Conservation (phyloP, 805 yeast genomes). For the Brettanomyces sp. region DNA sequence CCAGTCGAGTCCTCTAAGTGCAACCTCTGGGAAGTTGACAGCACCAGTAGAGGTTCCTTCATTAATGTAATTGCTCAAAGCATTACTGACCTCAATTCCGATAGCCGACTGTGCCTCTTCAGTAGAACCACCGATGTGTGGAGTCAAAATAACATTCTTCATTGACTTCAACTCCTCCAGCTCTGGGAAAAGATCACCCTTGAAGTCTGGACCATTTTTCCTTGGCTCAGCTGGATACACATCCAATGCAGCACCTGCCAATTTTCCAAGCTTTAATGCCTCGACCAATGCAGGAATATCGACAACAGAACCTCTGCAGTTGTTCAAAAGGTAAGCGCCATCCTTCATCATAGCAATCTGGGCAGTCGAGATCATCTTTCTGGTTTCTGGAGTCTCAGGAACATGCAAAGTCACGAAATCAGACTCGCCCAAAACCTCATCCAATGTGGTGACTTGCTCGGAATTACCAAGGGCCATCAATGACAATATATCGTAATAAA, state of each 20-base stretch:
- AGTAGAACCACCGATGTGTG: slow-evolving; percentile 98
- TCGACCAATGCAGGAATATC: slow-evolving; percentile 90
- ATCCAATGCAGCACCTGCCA: slow-evolving; percentile 96
- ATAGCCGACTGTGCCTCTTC: slow-evolving; percentile 98
- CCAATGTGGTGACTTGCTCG: slow-evolving; percentile 77
- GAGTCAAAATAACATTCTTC: slow-evolving; percentile 86
- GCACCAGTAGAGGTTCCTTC: slow-evolving; percentile 94
- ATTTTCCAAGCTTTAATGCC: slow-evolving; percentile 86
- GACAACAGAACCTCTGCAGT: slow-evolving; percentile 95
- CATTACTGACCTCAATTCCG: slow-evolving; percentile 87
- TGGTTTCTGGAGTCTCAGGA: slow-evolving; percentile 89
- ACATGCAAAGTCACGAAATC: slow-evolving; percentile 93
- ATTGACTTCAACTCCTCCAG: slow-evolving; percentile 70
- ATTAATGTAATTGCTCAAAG: slow-evolving; percentile 83
- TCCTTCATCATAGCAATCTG: slow-evolving; percentile 95
- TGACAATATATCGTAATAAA: slow-evolving; percentile 85
- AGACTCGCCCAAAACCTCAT: slow-evolving; percentile 68
- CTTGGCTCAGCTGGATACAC: slow-evolving; percentile 97
- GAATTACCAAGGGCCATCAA: slow-evolving; percentile 97
- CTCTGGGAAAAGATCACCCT: slow-evolving; percentile 70
- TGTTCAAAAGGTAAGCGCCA: slow-evolving; percentile 90
- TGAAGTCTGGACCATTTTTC: slow-evolving; percentile 83
- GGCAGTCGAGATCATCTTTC: slow-evolving; percentile 78
- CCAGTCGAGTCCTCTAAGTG: slow-evolving; percentile 76
- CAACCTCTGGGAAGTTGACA: slow-evolving; percentile 97